phyloP scores from a whole-genome alignment of 495 filamentous ascomycete genomes.

The Penicillium taxi region DNA sequence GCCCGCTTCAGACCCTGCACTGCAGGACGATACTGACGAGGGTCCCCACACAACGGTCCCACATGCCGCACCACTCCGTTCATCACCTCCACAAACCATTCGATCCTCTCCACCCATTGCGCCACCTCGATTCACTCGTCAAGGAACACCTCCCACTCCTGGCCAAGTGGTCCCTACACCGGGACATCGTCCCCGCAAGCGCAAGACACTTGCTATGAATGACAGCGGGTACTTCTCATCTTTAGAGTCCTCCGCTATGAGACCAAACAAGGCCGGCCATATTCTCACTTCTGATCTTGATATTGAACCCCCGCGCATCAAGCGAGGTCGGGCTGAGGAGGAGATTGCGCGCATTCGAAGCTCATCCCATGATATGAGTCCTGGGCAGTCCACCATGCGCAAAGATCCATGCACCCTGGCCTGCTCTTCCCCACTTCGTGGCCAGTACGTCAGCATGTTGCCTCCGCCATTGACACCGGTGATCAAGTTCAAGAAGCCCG shows the following conservation, averaged over 20 bases:
- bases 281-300: constrained; percentile 63
- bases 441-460: constrained; percentile 51
- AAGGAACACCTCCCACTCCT: constrained; percentile 68
- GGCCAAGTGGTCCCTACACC: constrained; percentile 48
- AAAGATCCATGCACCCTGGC: constrained; percentile 36
- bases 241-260: constrained; percentile 84
- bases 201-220: constrained; percentile 69
- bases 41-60: constrained; percentile 24
- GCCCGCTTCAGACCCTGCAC: constrained; percentile 69
- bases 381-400: constrained; percentile 51
- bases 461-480: constrained; percentile 79
- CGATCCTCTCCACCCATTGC: constrained; percentile 86
- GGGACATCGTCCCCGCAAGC: constrained; percentile 54
- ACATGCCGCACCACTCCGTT: constrained; percentile 36
- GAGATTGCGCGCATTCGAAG: constrained; percentile 91
- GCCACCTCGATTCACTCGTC: constrained; percentile 50
- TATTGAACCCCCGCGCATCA: constrained; percentile 66
- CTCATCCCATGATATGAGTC: constrained; percentile 83
- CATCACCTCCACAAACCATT: constrained; percentile 56
- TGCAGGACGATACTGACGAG: constrained; percentile 58
- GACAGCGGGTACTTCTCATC: constrained; percentile 98
- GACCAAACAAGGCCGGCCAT: constrained; percentile 53
- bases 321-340: constrained; percentile 85
- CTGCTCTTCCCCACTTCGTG: constrained; percentile 54
- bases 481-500: constrained; percentile 74